A percentile compares a stretch with the other conserved stretches of the same genome.
Evolutionary conservation across 1,139 yeast species (phyloP).

Genomic region (Nakaseomyces bracarensis): DNA sequence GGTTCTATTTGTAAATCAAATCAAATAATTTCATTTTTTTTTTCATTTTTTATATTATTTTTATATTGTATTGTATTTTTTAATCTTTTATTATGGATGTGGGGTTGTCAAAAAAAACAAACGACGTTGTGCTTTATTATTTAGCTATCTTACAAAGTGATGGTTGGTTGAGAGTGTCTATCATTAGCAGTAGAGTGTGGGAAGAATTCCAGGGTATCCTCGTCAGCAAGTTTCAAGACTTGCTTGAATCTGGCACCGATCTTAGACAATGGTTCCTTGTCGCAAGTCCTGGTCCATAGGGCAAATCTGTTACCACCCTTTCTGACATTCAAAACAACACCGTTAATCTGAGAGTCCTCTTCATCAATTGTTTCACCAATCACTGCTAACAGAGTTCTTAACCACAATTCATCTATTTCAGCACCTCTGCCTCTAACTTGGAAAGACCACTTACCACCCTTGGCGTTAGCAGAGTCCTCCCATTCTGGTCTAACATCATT

Average conservation of each 20-base stretch:
- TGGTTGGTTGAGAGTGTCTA: slow-evolving; percentile 31
- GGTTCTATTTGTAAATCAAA: no score
- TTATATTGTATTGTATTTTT: no score
- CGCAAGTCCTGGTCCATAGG: slow-evolving; percentile 85
- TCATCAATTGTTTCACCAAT: slow-evolving; percentile 94
- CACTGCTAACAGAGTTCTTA: slow-evolving; percentile 78
- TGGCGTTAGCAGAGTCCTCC: slow-evolving; percentile 84
- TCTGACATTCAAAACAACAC: slow-evolving; percentile 87
- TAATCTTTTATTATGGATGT: not conserved
- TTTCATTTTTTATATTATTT: no score
- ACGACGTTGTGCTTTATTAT: no score
- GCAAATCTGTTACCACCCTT: slow-evolving; percentile 77
- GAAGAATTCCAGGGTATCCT: slow-evolving; percentile 30
- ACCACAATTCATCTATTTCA: slow-evolving; percentile 86
- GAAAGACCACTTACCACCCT: slow-evolving; percentile 94
- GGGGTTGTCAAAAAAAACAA: not conserved
- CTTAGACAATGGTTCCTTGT: slow-evolving; percentile 50
- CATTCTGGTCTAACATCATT: slow-evolving; percentile 96
- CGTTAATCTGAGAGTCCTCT: slow-evolving; percentile 73
- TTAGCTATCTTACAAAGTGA: slow-evolving; percentile 26
- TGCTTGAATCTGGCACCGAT: slow-evolving; percentile 79
- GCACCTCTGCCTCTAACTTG: slow-evolving; percentile 57
- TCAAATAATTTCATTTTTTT: no score
- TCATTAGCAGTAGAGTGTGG: slow-evolving; percentile 32
- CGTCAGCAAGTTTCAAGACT: slow-evolving; percentile 30